Percentiles rank a stretch among this genome's conserved stretches.
phyloP scores from a whole-genome alignment of 192 early-diverging fungal genomes.

The Rhizoclosmatium globosum region DNA sequence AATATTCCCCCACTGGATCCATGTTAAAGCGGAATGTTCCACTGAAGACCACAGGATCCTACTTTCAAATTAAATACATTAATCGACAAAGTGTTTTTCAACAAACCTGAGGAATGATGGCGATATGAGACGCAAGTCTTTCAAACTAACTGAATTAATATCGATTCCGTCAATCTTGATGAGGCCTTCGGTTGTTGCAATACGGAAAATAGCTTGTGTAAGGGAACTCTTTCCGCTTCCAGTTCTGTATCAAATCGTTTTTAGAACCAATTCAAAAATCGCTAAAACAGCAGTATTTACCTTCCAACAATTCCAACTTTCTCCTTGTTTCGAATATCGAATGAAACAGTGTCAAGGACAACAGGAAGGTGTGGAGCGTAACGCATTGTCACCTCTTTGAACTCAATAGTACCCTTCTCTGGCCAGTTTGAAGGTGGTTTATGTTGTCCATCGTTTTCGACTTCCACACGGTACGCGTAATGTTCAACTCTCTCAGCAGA shows the following conservation, averaged over 20 bases:
- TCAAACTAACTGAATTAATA: neutral
- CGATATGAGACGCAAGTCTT: neutral
- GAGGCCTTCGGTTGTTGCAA: constrained; percentile 44
- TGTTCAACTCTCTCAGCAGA: constrained; percentile 35
- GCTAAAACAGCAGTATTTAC: too few species aligned
- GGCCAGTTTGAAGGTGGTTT: constrained; percentile 47
- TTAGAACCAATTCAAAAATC: too few species aligned
- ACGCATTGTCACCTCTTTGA: constrained; percentile 46
- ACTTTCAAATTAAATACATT: constrained; percentile 65
- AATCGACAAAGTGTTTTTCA: constrained; percentile 54
- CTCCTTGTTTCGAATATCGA: constrained; percentile 49
- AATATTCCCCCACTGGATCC: neutral
- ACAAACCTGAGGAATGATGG: constrained; percentile 3
- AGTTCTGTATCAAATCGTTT: constrained; percentile 41
- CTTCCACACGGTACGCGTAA: constrained; percentile 33
- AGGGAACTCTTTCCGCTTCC: constrained; percentile 57
- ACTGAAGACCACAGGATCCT: constrained; percentile 69
- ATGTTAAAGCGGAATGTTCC: constrained; percentile 32
- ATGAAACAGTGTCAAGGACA: constrained; percentile 41
- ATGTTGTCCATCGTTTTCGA: constrained; percentile 51
- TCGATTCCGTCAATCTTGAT: constrained; percentile 71
- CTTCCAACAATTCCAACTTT: constrained; percentile 58
- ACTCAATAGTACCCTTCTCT: constrained; percentile 39
- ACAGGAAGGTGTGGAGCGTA: constrained; percentile 47
- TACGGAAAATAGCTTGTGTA: constrained; percentile 64